Percentiles rank a stretch among this genome's conserved stretches.
Conservation (phyloP, 2,329 filamentous ascomycete genomes). For the Cytospora chrysosperma region DNA sequence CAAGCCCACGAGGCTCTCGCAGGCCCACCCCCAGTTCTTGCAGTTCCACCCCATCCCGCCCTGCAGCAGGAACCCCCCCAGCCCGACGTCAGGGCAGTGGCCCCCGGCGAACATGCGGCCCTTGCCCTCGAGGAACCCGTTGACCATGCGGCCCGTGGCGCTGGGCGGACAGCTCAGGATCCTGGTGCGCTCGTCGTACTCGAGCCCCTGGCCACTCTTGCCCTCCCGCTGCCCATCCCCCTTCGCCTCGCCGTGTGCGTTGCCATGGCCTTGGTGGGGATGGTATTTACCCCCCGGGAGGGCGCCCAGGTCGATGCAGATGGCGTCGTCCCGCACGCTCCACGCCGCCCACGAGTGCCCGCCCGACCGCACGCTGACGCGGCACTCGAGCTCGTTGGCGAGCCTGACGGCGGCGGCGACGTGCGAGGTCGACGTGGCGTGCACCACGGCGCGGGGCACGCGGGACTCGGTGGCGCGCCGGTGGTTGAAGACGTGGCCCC, state of each 20-base stretch:
- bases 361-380: slow-evolving; percentile 45
- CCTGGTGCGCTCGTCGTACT: slow-evolving; percentile 38
- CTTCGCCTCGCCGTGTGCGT: neutral
- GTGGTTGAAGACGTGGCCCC: slow-evolving; percentile 45
- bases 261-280: too few relatives aligned
- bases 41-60: slow-evolving; percentile 61
- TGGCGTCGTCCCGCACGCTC: slow-evolving; percentile 45
- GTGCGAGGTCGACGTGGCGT: slow-evolving; percentile 37
- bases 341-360: slow-evolving; percentile 49
- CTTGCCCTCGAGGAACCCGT: slow-evolving; percentile 36
- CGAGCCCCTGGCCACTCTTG: slow-evolving; percentile 29
- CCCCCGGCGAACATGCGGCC: slow-evolving; percentile 52
- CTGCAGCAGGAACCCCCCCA: slow-evolving; percentile 56
- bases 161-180: slow-evolving; percentile 46
- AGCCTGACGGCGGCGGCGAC: slow-evolving; percentile 39
- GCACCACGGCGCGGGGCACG: slow-evolving; percentile 42
- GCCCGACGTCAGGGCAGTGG: slow-evolving; percentile 55
- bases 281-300: slow-evolving; percentile 26
- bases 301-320: slow-evolving; percentile 40
- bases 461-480: slow-evolving; percentile 33
- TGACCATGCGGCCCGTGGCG: slow-evolving; percentile 46
- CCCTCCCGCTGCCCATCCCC: neutral
- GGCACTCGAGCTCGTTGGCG: slow-evolving; percentile 34
- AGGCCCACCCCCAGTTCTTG: slow-evolving; percentile 56
- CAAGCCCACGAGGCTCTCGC: slow-evolving; percentile 44